Percentiles rank a stretch among this genome's conserved stretches.
These are phyloP conservation scores for Chaetomiaceae sp. DNA, from an alignment of 2,329 filamentous ascomycete genomes.

Conservation along the genomic window DNA sequence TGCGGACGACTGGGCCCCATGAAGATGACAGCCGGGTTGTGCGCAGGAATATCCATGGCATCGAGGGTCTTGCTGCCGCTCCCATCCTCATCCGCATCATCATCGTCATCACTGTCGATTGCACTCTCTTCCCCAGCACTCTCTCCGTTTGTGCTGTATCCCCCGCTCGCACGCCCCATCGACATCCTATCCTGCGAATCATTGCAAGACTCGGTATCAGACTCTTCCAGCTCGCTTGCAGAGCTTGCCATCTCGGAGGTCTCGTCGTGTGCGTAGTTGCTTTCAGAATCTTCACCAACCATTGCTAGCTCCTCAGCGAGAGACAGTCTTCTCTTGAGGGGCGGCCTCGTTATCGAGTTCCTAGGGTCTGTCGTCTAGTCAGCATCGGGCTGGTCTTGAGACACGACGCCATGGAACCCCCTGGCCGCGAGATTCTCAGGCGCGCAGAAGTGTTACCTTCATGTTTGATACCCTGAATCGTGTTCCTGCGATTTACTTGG, in stretches of 20 bases:
- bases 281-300: constrained; percentile 18
- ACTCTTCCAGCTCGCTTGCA: constrained; percentile 9
- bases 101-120: constrained; percentile 2
- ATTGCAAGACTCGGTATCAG: constrained; percentile 9
- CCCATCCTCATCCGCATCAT: not conserved
- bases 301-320: constrained; percentile 20
- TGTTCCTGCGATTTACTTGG: constrained; percentile 14
- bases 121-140: constrained; percentile 5
- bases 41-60: not conserved
- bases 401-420: not conserved
- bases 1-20: not conserved
- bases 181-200: not conserved
- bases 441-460: constrained; percentile 8
- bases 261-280: constrained; percentile 15
- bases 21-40: not conserved
- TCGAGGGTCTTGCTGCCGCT: constrained; percentile 7
- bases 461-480: constrained; percentile 16
- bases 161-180: not conserved
- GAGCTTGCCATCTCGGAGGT: constrained; percentile 12
- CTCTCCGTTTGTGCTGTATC: constrained; percentile 9
- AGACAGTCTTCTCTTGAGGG: constrained; percentile 15
- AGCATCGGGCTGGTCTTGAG: not conserved
- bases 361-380: not conserved
- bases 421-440: too few species aligned
- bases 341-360: not conserved